These are phyloP conservation scores for Penicillium flavigenum DNA, from an alignment of 495 filamentous ascomycete species.

Conservation along the genomic window DNA sequence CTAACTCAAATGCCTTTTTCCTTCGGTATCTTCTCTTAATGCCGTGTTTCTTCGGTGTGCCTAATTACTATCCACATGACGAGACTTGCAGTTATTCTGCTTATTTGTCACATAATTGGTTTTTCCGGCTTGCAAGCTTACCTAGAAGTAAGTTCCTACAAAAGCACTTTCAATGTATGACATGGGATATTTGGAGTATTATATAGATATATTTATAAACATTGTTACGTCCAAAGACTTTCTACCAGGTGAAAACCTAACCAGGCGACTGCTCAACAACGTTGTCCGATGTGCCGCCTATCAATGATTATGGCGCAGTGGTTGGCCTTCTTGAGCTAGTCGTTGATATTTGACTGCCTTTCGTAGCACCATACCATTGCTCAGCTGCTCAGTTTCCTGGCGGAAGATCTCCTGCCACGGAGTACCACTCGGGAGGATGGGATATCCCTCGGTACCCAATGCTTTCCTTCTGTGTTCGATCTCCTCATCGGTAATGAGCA, in stretches of 20 bases:
- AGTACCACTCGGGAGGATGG: conserved; percentile 28
- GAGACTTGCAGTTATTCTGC: too few species aligned
- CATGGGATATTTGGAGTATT: too few species aligned
- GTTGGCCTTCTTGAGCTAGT: conserved; percentile 46
- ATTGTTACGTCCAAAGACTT: too few species aligned
- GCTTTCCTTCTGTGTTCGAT: conserved; percentile 61
- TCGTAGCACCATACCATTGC: conserved; percentile 53
- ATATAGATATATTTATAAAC: too few species aligned
- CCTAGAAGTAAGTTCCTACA: too few species aligned
- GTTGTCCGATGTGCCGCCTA: not conserved
- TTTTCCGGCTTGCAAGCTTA: too few species aligned
- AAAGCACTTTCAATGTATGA: too few species aligned
- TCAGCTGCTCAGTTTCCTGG: conserved; percentile 50
- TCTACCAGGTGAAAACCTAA: too few species aligned
- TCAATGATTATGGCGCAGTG: conserved; percentile 54
- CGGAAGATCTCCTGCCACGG: conserved; percentile 56
- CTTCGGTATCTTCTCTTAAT: not conserved
- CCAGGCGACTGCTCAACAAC: too few species aligned
- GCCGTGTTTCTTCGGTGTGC: not conserved
- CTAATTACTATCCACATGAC: too few species aligned
- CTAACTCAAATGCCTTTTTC: not conserved
- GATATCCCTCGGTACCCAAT: conserved; percentile 31
- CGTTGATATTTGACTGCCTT: conserved; percentile 53
- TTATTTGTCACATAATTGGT: too few species aligned
- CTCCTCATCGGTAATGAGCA: conserved; percentile 58